Percentiles rank a stretch among this genome's conserved stretches.
These are phyloP conservation scores for Hermanozyma aechmeae DNA, from an alignment of 805 yeast genomes.

Conservation along the genomic window DNA sequence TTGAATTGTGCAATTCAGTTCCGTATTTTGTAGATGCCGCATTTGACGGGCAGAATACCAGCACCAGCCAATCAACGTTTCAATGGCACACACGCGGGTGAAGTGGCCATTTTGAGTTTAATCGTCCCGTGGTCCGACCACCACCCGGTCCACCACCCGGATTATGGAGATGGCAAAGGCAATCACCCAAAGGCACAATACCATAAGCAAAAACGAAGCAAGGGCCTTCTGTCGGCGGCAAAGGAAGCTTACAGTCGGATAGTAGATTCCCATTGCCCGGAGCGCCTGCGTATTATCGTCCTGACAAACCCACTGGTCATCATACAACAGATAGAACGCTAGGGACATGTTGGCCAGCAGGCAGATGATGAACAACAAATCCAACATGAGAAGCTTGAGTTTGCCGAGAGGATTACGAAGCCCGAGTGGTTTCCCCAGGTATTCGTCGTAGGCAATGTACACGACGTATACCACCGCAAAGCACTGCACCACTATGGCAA, in stretches of 20 bases:
- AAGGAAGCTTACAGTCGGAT: conserved; percentile 37
- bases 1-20: no score
- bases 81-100: no score
- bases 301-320: conserved; percentile 68
- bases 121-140: no score
- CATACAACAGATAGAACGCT: conserved; percentile 76
- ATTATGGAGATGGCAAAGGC: conserved; percentile 78
- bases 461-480: conserved; percentile 68
- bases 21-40: no score
- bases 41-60: no score
- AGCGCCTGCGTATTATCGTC: conserved; percentile 7
- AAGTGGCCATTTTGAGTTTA: no score
- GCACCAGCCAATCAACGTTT: no score
- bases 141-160: conserved; percentile 69
- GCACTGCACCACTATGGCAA: conserved; percentile 83
- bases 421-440: conserved; percentile 86
- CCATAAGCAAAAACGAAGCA: conserved; percentile 69
- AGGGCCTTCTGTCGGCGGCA: conserved; percentile 75
- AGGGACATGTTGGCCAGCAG: conserved; percentile 81
- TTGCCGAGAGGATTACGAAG: conserved; percentile 78
- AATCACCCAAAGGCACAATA: conserved; percentile 72
- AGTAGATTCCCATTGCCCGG: conserved; percentile 10
- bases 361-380: conserved; percentile 78
- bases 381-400: conserved; percentile 71
- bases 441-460: conserved; percentile 86